Evolutionary conservation across 495 filamentous ascomycete genomes (phyloP).

Genomic region (Podospora tetraspora): DNA sequence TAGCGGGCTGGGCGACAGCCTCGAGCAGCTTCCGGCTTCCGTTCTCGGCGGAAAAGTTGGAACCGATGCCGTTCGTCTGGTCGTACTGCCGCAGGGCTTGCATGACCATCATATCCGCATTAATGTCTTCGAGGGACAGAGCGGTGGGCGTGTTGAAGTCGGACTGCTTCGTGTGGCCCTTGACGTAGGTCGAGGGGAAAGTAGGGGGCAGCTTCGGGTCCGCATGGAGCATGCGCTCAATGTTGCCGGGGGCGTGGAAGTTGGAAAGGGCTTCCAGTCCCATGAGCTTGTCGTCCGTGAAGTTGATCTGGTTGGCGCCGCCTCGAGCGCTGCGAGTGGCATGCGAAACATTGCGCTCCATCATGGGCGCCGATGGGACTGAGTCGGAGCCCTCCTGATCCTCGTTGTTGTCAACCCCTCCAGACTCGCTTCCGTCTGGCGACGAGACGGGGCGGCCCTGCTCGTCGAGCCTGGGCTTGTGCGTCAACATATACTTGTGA

Average conservation of each 20-base stretch:
- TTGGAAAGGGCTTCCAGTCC: constrained; percentile 60
- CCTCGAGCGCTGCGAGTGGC: constrained; percentile 66
- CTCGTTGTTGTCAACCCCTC: constrained; percentile 44
- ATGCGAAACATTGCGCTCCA: constrained; percentile 70
- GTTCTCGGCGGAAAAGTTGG: constrained; percentile 39
- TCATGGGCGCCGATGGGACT: constrained; percentile 52
- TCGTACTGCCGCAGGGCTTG: constrained; percentile 43
- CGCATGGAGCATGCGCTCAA: constrained; percentile 39
- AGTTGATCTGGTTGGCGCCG: constrained; percentile 49
- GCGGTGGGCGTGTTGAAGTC: constrained; percentile 45
- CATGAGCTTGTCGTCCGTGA: constrained; percentile 46
- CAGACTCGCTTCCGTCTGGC: constrained; percentile 50
- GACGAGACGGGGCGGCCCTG: constrained; percentile 41
- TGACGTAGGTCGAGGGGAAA: constrained; percentile 48
- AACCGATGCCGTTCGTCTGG: constrained; percentile 35
- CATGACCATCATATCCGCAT: constrained; percentile 56
- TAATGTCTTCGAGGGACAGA: constrained; percentile 53
- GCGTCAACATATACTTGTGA: constrained; percentile 49
- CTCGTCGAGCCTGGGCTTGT: constrained; percentile 43
- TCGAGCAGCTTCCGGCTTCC: constrained; percentile 43
- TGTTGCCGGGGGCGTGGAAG: constrained; percentile 55
- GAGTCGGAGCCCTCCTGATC: constrained; percentile 41
- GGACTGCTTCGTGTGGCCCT: constrained; percentile 37
- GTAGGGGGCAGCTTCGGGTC: constrained; percentile 59
- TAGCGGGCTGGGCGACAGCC: constrained; percentile 35